Conservation (phyloP, 352 stramenopile species). For the Thraustotheca clavata region DNA sequence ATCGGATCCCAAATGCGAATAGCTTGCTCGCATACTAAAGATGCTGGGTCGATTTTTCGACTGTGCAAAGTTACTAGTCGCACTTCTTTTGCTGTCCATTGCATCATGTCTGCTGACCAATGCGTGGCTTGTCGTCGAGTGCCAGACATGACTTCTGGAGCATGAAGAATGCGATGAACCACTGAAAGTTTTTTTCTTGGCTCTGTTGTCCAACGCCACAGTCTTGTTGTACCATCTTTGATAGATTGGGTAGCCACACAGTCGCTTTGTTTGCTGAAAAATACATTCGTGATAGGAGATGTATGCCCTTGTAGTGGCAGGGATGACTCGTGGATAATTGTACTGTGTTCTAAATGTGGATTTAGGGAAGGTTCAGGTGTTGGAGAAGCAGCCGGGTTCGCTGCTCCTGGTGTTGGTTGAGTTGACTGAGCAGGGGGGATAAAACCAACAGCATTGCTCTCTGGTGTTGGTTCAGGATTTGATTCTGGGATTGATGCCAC, state of each 20-base stretch:
- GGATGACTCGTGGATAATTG: constrained; percentile 35
- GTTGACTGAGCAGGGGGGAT: too few species aligned
- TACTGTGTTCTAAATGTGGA: constrained; percentile 43
- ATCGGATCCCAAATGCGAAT: constrained; percentile 57
- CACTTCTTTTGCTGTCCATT: constrained; percentile 53
- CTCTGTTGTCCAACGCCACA: constrained; percentile 57
- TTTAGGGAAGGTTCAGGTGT: constrained; percentile 31
- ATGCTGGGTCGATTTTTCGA: constrained; percentile 46
- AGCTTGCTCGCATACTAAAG: constrained; percentile 49
- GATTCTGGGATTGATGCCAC: constrained; percentile 8
- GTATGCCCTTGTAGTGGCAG: constrained; percentile 81
- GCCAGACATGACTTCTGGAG: neutral
- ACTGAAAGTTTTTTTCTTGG: constrained; percentile 35
- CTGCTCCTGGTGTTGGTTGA: neutral
- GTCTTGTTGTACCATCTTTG: constrained; percentile 82
- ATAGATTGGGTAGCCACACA: constrained; percentile 90
- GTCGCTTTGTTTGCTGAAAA: constrained; percentile 87
- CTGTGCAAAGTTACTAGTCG: constrained; percentile 61
- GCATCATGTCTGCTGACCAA: constrained; percentile 35
- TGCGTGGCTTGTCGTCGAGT: neutral
- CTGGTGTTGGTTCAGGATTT: neutral
- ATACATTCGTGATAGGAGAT: constrained; percentile 90
- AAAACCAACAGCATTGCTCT: neutral
- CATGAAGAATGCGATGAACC: constrained; percentile 38
- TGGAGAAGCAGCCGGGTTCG: constrained; percentile 1